A percentile compares a stretch with the other conserved stretches of the same genome.
phyloP scores from a whole-genome alignment of 345 rosid genomes.

The Linum tenue region DNA sequence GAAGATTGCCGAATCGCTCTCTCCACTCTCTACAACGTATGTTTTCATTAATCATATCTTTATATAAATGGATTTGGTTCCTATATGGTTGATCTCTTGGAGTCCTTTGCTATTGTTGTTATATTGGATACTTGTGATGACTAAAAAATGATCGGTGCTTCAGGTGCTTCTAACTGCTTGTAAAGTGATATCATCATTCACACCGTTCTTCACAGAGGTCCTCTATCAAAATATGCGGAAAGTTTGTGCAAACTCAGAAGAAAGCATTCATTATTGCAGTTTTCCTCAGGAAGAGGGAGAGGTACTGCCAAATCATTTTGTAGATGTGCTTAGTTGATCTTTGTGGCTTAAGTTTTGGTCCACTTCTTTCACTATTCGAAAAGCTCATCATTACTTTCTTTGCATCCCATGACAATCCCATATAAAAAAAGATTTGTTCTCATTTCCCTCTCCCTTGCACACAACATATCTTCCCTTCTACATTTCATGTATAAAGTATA shows the following conservation, averaged over 20 bases:
- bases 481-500: neutral
- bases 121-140: neutral
- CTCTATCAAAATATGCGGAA: slow-evolving; percentile 91
- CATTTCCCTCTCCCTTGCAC: neutral
- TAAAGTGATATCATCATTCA: slow-evolving; percentile 94
- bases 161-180: slow-evolving; percentile 94
- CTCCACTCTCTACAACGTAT: slow-evolving; percentile 86
- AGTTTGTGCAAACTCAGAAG: slow-evolving; percentile 59
- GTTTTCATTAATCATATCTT: slow-evolving; percentile 10
- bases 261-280: slow-evolving; percentile 80
- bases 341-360: neutral
- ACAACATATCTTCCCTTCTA: neutral
- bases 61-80: slow-evolving; percentile 7
- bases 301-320: slow-evolving; percentile 31
- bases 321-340: slow-evolving; percentile 2
- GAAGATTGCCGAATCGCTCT: slow-evolving; percentile 81
- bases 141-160: slow-evolving; percentile 15
- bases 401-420: neutral
- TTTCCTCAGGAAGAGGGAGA: slow-evolving; percentile 75
- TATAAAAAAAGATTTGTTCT: too few relatives aligned
- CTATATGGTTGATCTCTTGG: neutral
- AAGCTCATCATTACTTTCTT: neutral
- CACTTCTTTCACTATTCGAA: neutral
- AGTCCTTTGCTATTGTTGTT: neutral
- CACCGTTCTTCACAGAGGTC: slow-evolving; percentile 96